Evolutionary conservation across 768 basidiomycete genomes (phyloP).

Genomic region (Scleroderma citrinum): DNA sequence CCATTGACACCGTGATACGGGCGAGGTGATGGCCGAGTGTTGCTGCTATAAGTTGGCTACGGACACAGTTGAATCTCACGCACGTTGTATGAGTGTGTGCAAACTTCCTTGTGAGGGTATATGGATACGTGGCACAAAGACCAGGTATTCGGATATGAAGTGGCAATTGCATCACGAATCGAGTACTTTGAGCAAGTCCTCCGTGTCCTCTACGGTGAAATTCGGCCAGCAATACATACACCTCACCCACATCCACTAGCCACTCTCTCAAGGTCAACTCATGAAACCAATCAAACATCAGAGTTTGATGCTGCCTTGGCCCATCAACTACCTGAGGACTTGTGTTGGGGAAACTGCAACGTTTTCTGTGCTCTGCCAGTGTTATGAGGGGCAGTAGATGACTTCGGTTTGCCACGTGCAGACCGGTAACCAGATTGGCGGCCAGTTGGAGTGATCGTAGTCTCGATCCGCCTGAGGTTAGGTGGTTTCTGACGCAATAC

Average conservation of each 20-base stretch:
- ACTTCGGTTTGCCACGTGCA: conserved; percentile 21
- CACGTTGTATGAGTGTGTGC: neutral
- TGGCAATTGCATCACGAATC: conserved; percentile 2
- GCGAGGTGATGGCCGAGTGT: too few relatives aligned
- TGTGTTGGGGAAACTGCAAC: conserved; percentile 7
- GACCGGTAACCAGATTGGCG: conserved; percentile 29
- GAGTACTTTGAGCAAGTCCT: too few relatives aligned
- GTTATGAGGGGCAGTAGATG: conserved; percentile 12
- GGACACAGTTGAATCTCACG: neutral
- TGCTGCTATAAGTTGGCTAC: neutral
- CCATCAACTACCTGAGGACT: conserved; percentile 7
- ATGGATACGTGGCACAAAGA: conserved; percentile 4
- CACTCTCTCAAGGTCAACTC: neutral
- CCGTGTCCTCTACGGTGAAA: neutral
- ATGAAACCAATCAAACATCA: neutral
- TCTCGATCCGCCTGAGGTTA: conserved; percentile 39
- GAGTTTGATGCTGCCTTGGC: conserved; percentile 3
- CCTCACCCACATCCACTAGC: neutral
- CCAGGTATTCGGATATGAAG: conserved; percentile 21
- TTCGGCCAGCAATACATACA: neutral
- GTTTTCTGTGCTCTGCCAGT: conserved; percentile 16
- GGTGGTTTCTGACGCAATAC: conserved; percentile 24
- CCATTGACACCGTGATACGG: neutral
- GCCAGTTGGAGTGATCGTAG: conserved; percentile 42
- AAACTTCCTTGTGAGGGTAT: too few relatives aligned